phyloP scores from a whole-genome alignment of 2,329 filamentous ascomycete species.

The Aspergillus sp. region DNA sequence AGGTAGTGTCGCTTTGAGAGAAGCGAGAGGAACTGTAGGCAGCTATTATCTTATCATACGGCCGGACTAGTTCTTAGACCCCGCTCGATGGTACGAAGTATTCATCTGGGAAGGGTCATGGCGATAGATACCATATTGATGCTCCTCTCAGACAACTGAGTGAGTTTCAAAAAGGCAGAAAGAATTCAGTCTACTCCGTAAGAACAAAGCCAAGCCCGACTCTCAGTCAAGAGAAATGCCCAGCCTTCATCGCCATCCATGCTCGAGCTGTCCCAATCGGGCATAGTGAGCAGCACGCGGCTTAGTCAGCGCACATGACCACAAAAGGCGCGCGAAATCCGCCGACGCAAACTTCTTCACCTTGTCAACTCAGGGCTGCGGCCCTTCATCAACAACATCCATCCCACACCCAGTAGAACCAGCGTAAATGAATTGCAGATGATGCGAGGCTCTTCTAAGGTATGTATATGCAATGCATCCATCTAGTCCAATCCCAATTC shows the following conservation, averaged over 20 bases:
- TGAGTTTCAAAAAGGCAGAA: too few species aligned
- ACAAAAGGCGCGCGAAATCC: constrained; percentile 21
- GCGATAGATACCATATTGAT: not conserved
- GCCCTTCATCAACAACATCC: constrained; percentile 24
- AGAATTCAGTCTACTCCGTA: too few species aligned
- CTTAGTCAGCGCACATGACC: constrained; percentile 20
- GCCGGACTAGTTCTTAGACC: not conserved
- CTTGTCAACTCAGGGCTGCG: constrained; percentile 34
- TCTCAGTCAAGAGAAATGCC: not conserved
- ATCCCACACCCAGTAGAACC: constrained; percentile 7
- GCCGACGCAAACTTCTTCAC: constrained; percentile 19
- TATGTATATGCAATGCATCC: constrained; percentile 23
- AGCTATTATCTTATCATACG: not conserved
- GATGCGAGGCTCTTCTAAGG: constrained; percentile 34
- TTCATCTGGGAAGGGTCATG: not conserved
- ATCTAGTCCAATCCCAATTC: not conserved
- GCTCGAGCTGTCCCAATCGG: constrained; percentile 2
- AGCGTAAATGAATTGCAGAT: constrained; percentile 21
- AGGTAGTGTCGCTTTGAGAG: not conserved
- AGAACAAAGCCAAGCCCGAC: not conserved
- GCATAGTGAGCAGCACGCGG: not conserved
- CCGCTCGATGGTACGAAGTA: not conserved
- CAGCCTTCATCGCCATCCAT: not conserved
- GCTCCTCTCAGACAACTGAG: too few species aligned
- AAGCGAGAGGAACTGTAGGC: not conserved